These are phyloP conservation scores for Ampelomyces quisqualis DNA, from an alignment of 2,329 filamentous ascomycete species.

Conservation along the genomic window DNA sequence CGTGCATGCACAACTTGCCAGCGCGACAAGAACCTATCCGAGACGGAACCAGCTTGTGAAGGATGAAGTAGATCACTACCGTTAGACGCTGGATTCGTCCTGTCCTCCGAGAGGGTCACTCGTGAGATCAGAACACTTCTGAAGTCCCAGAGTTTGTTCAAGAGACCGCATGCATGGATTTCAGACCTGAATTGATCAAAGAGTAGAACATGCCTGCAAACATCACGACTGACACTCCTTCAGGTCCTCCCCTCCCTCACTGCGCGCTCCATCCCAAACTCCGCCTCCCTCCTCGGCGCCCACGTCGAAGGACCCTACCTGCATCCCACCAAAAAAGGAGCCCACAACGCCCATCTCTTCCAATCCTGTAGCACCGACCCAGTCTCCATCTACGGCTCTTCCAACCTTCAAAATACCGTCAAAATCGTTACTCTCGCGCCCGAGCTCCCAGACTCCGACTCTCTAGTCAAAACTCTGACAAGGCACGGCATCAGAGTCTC, in stretches of 20 bases:
- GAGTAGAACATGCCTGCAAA: background rate
- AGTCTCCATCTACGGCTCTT: slow-evolving; percentile 49
- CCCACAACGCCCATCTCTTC: slow-evolving; percentile 53
- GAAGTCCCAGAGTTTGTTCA: no score
- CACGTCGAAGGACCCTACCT: slow-evolving; percentile 60
- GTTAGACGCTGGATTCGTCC: no score
- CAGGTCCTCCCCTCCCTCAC: slow-evolving; percentile 53
- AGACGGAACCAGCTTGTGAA: no score
- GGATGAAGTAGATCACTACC: no score
- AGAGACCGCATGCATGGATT: no score
- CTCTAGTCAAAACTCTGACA: slow-evolving; percentile 48
- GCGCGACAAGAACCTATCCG: no score
- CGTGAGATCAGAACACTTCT: no score
- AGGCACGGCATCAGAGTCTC: slow-evolving; percentile 49
- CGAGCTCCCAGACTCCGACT: slow-evolving; percentile 48
- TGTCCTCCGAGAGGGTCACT: no score
- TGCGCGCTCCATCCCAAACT: slow-evolving; percentile 46
- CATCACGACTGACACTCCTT: slow-evolving; percentile 6
- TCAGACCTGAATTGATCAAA: no score
- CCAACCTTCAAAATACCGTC: slow-evolving; percentile 44
- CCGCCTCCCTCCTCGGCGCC: slow-evolving; percentile 57
- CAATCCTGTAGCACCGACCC: slow-evolving; percentile 40
- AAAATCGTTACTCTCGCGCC: slow-evolving; percentile 57
- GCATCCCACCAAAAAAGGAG: slow-evolving; percentile 55
- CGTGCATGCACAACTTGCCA: background rate